These are phyloP conservation scores for Kodamaea restingae DNA, from an alignment of 805 yeast species.

Conservation along the genomic window DNA sequence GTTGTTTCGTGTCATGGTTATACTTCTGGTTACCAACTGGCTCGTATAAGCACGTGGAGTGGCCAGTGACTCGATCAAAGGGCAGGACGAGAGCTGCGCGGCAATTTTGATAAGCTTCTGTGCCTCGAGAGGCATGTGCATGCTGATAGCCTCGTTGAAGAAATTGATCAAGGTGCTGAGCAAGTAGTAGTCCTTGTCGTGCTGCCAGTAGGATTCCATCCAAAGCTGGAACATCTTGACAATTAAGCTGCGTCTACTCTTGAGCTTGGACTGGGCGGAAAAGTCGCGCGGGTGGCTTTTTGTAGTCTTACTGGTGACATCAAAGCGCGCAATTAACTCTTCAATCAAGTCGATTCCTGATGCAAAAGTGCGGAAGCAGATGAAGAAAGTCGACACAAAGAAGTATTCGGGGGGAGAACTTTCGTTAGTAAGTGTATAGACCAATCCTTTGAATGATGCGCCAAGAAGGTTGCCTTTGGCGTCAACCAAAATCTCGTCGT, in stretches of 20 bases:
- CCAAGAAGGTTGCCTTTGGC: slow-evolving; percentile 54
- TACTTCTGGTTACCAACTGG: slow-evolving; percentile 54
- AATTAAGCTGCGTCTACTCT: slow-evolving; percentile 62
- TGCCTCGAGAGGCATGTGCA: slow-evolving; percentile 60
- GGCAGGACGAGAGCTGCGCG: slow-evolving; percentile 53
- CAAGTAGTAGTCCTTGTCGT: slow-evolving; percentile 51
- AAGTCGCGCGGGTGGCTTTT: slow-evolving; percentile 12
- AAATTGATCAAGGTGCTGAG: slow-evolving; percentile 72
- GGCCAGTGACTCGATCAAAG: slow-evolving; percentile 44
- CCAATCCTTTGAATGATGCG: slow-evolving; percentile 66
- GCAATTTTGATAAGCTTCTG: slow-evolving; percentile 58
- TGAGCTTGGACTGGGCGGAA: slow-evolving; percentile 23
- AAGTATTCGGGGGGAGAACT: slow-evolving; percentile 59
- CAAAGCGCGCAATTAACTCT: slow-evolving; percentile 63
- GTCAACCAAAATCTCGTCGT: slow-evolving; percentile 48
- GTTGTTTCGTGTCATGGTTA: slow-evolving; percentile 32
- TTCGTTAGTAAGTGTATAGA: slow-evolving; percentile 66
- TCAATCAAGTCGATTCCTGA: slow-evolving; percentile 64
- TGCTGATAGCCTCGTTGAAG: slow-evolving; percentile 71
- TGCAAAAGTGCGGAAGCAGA: slow-evolving; percentile 71
- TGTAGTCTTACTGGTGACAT: slow-evolving; percentile 35
- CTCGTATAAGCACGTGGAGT: slow-evolving; percentile 14
- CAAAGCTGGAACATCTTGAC: slow-evolving; percentile 71
- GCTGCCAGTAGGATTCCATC: slow-evolving; percentile 90
- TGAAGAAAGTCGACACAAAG: slow-evolving; percentile 68